Conservation (phyloP, 495 filamentous ascomycete species). For the Aspergillus carlsbadensis region DNA sequence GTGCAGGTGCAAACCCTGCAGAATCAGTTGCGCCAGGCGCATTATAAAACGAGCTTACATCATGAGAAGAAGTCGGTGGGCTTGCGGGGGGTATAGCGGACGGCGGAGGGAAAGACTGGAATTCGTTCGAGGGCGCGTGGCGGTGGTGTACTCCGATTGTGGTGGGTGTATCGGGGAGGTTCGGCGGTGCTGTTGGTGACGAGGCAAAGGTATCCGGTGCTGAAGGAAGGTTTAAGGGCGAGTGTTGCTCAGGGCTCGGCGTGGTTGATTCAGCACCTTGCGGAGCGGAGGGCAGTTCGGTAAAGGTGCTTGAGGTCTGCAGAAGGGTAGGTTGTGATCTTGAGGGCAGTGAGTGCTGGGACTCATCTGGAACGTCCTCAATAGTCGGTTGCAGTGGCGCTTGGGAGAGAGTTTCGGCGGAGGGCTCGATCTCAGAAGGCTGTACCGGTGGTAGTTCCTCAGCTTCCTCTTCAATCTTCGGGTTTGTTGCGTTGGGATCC, state of each 20-base stretch:
- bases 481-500: slow-evolving; percentile 90
- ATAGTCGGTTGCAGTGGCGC: slow-evolving; percentile 56
- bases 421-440: background rate
- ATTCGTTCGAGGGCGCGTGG: slow-evolving; percentile 26
- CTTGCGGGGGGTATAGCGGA: slow-evolving; percentile 22
- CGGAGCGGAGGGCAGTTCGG: slow-evolving; percentile 27
- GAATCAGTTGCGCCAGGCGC: slow-evolving; percentile 20
- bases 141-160: slow-evolving; percentile 16
- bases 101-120: slow-evolving; percentile 50
- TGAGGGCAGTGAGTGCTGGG: slow-evolving; percentile 47
- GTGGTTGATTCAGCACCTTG: slow-evolving; percentile 24
- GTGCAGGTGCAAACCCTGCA: slow-evolving; percentile 22
- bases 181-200: slow-evolving; percentile 22
- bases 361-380: slow-evolving; percentile 50
- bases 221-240: slow-evolving; percentile 39
- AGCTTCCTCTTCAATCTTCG: slow-evolving; percentile 50
- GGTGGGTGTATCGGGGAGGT: slow-evolving; percentile 42
- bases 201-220: slow-evolving; percentile 36
- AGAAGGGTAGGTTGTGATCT: slow-evolving; percentile 41
- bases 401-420: background rate
- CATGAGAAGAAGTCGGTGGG: slow-evolving; percentile 26
- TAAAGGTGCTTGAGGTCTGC: slow-evolving; percentile 28
- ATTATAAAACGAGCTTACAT: slow-evolving; percentile 36
- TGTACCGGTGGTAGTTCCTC: slow-evolving; percentile 4
- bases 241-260: slow-evolving; percentile 8